These are phyloP conservation scores for Colletotrichum sp. DNA, from an alignment of 2,329 filamentous ascomycete species.

Conservation along the genomic window DNA sequence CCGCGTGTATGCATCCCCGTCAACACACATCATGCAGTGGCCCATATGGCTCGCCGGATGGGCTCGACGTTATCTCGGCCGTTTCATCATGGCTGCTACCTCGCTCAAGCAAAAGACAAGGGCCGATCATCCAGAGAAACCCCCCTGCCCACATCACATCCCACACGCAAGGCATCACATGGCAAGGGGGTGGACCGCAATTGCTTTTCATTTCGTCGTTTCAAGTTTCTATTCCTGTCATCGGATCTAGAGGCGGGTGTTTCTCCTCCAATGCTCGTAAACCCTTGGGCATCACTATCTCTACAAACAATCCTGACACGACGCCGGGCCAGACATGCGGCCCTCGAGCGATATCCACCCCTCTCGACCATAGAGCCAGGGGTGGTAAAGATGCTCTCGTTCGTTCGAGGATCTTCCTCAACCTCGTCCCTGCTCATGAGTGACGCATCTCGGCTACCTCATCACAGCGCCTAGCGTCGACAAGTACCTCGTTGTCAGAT, in stretches of 20 bases:
- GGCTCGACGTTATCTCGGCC: background rate
- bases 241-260: background rate
- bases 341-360: background rate
- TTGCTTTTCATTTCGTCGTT: background rate
- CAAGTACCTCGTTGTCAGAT: slow-evolving; percentile 16
- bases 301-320: background rate
- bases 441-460: background rate
- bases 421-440: background rate
- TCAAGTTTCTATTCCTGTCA: slow-evolving; percentile 5
- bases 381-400: background rate
- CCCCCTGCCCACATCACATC: background rate
- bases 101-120: background rate
- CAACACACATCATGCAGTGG: background rate
- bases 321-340: background rate
- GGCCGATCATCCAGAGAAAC: background rate
- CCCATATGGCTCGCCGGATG: background rate
- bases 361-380: background rate
- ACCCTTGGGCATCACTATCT: background rate
- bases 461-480: slow-evolving; percentile 20
- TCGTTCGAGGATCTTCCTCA: background rate
- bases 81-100: slow-evolving; percentile 1
- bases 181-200: background rate
- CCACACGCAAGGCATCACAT: background rate
- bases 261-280: background rate
- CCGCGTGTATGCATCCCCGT: background rate